phyloP scores from a whole-genome alignment of 352 stramenopile species.

The Blastocystis sp. region DNA sequence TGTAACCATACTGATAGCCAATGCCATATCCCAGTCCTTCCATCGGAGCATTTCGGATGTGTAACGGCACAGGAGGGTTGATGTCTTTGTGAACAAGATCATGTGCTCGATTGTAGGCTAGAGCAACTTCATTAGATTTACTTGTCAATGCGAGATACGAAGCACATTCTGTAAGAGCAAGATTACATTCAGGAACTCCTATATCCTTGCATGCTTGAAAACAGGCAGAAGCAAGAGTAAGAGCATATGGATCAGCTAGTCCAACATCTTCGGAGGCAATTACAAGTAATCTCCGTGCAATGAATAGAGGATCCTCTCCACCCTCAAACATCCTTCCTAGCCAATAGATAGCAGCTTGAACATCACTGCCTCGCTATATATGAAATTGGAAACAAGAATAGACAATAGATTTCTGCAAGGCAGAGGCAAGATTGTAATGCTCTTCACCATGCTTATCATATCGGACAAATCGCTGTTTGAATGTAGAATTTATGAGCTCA shows the following conservation, averaged over 20 bases:
- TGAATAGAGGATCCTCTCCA: conserved; percentile 74
- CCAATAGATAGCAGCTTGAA: conserved; percentile 76
- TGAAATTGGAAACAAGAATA: neutral
- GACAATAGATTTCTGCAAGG: conserved; percentile 74
- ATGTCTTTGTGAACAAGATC: conserved; percentile 71
- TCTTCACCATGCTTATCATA: conserved; percentile 78
- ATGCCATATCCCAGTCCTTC: conserved; percentile 73
- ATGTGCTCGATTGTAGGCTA: conserved; percentile 75
- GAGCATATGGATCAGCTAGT: conserved; percentile 71
- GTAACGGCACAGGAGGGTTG: conserved; percentile 73
- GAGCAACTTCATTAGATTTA: conserved; percentile 77
- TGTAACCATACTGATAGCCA: conserved; percentile 74
- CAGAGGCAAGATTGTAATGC: conserved; percentile 78
- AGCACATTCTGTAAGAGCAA: conserved; percentile 74
- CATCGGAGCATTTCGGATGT: conserved; percentile 78
- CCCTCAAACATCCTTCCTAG: conserved; percentile 77
- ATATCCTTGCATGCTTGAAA: conserved; percentile 66
- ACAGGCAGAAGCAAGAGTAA: conserved; percentile 68
- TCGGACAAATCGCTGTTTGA: conserved; percentile 71
- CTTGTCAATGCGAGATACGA: conserved; percentile 74
- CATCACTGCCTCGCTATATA: conserved; percentile 71
- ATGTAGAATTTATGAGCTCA: conserved; percentile 72
- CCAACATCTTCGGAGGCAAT: conserved; percentile 78
- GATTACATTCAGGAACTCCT: conserved; percentile 78
- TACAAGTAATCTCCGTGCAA: conserved; percentile 74